A percentile compares a stretch with the other conserved stretches of the same genome.
Evolutionary conservation across 192 early-diverging fungal species (phyloP).

Genomic region (Coemansia sp.): DNA sequence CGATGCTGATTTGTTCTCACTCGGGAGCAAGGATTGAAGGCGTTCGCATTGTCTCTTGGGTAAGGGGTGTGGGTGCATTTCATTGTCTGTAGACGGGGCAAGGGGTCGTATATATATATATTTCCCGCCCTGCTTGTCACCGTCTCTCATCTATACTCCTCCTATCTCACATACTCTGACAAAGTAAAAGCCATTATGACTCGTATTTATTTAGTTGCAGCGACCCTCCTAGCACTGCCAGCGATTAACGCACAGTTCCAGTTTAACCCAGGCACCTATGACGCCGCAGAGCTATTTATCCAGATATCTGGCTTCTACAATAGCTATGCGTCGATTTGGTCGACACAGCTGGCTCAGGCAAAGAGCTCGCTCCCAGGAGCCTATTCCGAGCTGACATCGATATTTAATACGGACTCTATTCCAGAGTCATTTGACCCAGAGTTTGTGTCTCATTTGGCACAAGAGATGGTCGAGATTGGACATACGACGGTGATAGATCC

Average conservation of each 20-base stretch:
- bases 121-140: background rate
- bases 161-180: background rate
- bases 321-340: constrained; percentile 25
- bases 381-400: constrained; percentile 22
- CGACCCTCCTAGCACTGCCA: background rate
- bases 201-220: background rate
- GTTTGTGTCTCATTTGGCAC: constrained; percentile 27
- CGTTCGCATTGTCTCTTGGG: background rate
- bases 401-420: constrained; percentile 13
- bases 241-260: constrained; percentile 19
- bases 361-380: constrained; percentile 25
- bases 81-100: too few species aligned
- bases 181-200: constrained; percentile 1
- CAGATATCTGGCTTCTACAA: constrained; percentile 29
- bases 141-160: background rate
- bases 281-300: constrained; percentile 18
- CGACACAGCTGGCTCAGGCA: constrained; percentile 19
- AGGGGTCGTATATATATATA: too few species aligned
- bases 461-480: constrained; percentile 30
- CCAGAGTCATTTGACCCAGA: constrained; percentile 27
- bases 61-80: background rate
- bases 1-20: background rate
- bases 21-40: background rate
- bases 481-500: constrained; percentile 29
- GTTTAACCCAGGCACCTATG: constrained; percentile 35